Evolutionary conservation across 2,329 filamentous ascomycete genomes (phyloP).

Genomic region (Cladorrhinum sp.): DNA sequence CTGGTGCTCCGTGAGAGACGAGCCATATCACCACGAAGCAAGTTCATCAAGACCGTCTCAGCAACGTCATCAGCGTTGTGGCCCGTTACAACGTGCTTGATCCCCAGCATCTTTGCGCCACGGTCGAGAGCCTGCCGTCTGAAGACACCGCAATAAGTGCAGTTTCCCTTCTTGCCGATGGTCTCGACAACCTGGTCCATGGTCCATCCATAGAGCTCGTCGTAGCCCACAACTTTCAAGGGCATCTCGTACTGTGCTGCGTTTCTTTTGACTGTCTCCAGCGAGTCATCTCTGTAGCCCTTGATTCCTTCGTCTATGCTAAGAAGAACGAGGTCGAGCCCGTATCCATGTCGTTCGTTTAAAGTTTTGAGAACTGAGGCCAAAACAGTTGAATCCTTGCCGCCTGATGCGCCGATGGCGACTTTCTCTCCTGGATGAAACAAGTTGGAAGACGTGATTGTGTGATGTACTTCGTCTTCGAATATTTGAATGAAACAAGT

Average conservation of each 20-base stretch:
- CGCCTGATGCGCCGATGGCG: conserved; percentile 93
- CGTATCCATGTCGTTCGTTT: conserved; percentile 86
- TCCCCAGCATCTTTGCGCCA: conserved; percentile 80
- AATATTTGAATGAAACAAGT: conserved; percentile 83
- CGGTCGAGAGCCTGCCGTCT: conserved; percentile 89
- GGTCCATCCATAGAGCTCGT: conserved; percentile 94
- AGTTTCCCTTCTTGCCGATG: conserved; percentile 97
- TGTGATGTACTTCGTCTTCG: conserved; percentile 91
- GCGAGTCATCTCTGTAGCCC: conserved; percentile 90
- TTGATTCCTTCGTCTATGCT: conserved; percentile 97
- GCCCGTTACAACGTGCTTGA: conserved; percentile 92
- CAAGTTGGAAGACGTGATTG: conserved; percentile 75
- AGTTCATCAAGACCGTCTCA: conserved; percentile 96
- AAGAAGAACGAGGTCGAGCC: conserved; percentile 78
- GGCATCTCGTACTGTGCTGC: conserved; percentile 87
- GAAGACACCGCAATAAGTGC: conserved; percentile 98
- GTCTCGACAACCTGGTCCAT: conserved; percentile 98
- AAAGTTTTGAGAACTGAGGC: conserved; percentile 92
- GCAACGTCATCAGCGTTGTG: conserved; percentile 98
- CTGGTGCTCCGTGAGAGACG: conserved; percentile 83
- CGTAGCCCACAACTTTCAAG: conserved; percentile 88
- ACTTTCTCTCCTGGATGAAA: conserved; percentile 82
- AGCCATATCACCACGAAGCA: conserved; percentile 84
- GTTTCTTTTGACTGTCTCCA: conserved; percentile 96
- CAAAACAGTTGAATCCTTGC: conserved; percentile 95